Conservation (phyloP, 495 filamentous ascomycete genomes). For the Penicillium paradoxum region DNA sequence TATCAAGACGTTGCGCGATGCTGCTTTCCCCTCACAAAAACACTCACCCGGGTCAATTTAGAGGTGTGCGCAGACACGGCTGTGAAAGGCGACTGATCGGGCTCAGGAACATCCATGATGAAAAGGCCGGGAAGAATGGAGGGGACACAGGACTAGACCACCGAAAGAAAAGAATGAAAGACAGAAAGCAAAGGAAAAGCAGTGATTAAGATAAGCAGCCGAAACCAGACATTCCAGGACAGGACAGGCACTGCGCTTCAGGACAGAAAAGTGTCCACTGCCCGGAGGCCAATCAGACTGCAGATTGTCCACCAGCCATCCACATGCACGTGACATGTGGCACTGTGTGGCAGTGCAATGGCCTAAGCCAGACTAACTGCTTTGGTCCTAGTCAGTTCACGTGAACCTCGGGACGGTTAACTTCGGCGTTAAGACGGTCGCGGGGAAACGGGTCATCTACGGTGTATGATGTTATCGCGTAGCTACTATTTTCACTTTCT, state of each 20-base stretch:
- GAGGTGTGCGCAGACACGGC: constrained; percentile 82
- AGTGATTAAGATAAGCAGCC: constrained; percentile 22
- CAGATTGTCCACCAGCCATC: constrained; percentile 12
- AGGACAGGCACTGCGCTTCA: constrained; percentile 22
- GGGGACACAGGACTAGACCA: not conserved
- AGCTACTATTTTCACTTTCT: not conserved
- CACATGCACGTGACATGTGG: constrained; percentile 14
- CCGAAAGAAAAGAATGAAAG: constrained; percentile 11
- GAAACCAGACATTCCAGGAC: constrained; percentile 27
- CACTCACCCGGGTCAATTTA: constrained; percentile 59
- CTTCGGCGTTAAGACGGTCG: constrained; percentile 26
- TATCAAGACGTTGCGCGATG: constrained; percentile 11
- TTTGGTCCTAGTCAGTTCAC: constrained; percentile 15
- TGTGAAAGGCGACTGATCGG: constrained; percentile 77
- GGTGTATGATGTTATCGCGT: constrained; percentile 3
- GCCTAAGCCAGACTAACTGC: not conserved
- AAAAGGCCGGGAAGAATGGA: constrained; percentile 8
- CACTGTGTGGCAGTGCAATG: constrained; percentile 8
- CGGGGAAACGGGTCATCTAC: constrained; percentile 27
- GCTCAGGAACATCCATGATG: constrained; percentile 72
- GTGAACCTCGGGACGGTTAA: constrained; percentile 32
- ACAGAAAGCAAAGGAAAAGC: constrained; percentile 13
- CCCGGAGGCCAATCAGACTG: constrained; percentile 20
- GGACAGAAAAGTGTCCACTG: constrained; percentile 41
- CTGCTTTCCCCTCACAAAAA: constrained; percentile 17